A percentile compares a stretch with the other conserved stretches of the same genome.
Evolutionary conservation across 768 basidiomycete species (phyloP).

Genomic region (Suillus subluteus): DNA sequence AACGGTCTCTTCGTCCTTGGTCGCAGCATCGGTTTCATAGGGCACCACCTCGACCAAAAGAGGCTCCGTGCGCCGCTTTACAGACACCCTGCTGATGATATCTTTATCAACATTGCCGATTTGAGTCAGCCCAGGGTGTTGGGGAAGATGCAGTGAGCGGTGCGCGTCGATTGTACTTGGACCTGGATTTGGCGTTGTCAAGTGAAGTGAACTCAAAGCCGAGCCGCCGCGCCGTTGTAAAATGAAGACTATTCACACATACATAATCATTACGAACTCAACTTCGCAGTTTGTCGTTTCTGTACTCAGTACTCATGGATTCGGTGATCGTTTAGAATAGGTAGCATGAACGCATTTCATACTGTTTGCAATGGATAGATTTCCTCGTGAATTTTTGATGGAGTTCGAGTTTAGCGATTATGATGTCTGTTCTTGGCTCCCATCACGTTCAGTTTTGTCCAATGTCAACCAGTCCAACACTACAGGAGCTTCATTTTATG

Average conservation of each 20-base stretch:
- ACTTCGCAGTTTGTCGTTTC: not conserved
- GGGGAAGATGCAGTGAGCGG: constrained; percentile 38
- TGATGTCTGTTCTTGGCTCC: too few species aligned
- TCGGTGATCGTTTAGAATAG: not conserved
- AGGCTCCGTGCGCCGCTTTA: constrained; percentile 90
- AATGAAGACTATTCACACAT: not conserved
- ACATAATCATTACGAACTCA: not conserved
- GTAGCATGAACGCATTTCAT: too few species aligned
- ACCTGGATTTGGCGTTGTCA: too few species aligned
- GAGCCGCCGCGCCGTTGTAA: not conserved
- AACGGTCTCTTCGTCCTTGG: constrained; percentile 98
- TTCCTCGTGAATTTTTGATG: too few species aligned
- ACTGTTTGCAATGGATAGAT: too few species aligned
- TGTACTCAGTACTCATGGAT: constrained; percentile 1
- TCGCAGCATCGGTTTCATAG: constrained; percentile 97
- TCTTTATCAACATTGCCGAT: constrained; percentile 94
- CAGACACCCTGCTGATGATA: constrained; percentile 93
- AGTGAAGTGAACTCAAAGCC: not conserved
- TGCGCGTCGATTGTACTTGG: not conserved
- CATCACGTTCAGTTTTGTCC: too few species aligned
- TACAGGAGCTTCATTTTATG: too few species aligned
- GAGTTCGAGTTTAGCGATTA: too few species aligned
- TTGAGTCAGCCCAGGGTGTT: constrained; percentile 79
- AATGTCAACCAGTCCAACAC: too few species aligned
- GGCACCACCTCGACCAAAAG: constrained; percentile 97